These are phyloP conservation scores for Aspergillus kassunensis DNA, from an alignment of 495 filamentous ascomycete genomes.

Conservation along the genomic window DNA sequence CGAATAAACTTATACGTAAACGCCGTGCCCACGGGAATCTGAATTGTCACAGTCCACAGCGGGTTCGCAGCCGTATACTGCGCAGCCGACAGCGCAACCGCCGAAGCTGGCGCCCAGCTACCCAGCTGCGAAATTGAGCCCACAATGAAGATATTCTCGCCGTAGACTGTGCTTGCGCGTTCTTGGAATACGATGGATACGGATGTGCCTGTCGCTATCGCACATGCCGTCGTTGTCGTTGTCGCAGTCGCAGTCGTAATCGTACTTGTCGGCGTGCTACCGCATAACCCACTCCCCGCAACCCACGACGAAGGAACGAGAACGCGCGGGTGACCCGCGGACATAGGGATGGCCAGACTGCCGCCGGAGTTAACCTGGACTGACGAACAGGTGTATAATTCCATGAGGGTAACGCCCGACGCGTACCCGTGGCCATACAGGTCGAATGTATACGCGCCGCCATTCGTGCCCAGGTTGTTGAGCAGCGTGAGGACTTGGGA, in stretches of 20 bases:
- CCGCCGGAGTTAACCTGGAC: conserved; percentile 32
- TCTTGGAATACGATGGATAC: conserved; percentile 60
- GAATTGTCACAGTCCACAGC: conserved; percentile 49
- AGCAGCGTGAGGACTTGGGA: conserved; percentile 55
- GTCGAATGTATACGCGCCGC: conserved; percentile 36
- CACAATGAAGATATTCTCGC: conserved; percentile 55
- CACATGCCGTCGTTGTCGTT: conserved; percentile 16
- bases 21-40: conserved; percentile 41
- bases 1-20: conserved; percentile 66
- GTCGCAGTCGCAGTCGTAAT: background rate
- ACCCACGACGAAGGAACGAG: background rate
- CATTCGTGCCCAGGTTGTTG: conserved; percentile 30
- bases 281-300: background rate
- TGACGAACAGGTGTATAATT: conserved; percentile 39
- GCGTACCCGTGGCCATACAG: conserved; percentile 38
- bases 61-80: conserved; percentile 51
- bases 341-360: conserved; percentile 30
- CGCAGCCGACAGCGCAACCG: conserved; percentile 45
- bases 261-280: background rate
- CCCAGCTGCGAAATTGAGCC: conserved; percentile 52
- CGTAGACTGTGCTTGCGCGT: conserved; percentile 48
- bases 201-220: conserved; percentile 36
- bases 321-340: conserved; percentile 1
- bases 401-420: conserved; percentile 30
- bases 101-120: conserved; percentile 46